A percentile compares a stretch with the other conserved stretches of the same genome.
phyloP scores from a whole-genome alignment of 2,329 filamentous ascomycete species.

The Plectosphaerella cucumerina region DNA sequence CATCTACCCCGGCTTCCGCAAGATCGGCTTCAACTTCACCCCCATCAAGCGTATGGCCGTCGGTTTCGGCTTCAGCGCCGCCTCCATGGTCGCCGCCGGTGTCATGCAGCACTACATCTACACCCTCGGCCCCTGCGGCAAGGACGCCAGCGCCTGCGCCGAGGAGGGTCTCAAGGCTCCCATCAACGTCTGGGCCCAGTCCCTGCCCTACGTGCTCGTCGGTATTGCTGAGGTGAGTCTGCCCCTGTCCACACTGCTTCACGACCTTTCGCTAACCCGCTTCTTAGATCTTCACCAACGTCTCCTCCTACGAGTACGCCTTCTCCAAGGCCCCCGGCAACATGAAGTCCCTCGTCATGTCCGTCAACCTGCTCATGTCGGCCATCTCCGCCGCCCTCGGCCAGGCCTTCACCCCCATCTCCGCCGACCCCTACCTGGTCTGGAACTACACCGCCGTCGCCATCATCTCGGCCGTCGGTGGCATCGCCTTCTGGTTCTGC shows the following conservation, averaged over 20 bases:
- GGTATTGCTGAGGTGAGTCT: slow-evolving; percentile 39
- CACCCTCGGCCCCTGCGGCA: slow-evolving; percentile 55
- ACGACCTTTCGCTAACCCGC: neutral
- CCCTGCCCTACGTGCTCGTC: slow-evolving; percentile 45
- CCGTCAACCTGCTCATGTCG: slow-evolving; percentile 66
- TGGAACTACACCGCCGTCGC: slow-evolving; percentile 69
- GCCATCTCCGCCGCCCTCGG: slow-evolving; percentile 66
- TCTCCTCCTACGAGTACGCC: slow-evolving; percentile 67
- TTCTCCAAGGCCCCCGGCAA: slow-evolving; percentile 75
- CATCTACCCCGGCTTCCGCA: slow-evolving; percentile 65
- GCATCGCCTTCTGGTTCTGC: slow-evolving; percentile 62
- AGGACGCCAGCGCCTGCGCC: slow-evolving; percentile 47
- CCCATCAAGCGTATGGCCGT: slow-evolving; percentile 72
- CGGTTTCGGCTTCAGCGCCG: slow-evolving; percentile 62
- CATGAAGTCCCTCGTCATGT: slow-evolving; percentile 74
- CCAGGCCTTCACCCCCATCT: slow-evolving; percentile 61
- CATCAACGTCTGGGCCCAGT: slow-evolving; percentile 63
- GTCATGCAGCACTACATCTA: slow-evolving; percentile 63
- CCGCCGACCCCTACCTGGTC: slow-evolving; percentile 60
- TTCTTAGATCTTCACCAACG: slow-evolving; percentile 43
- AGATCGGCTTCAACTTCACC: slow-evolving; percentile 60
- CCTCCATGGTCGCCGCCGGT: slow-evolving; percentile 56
- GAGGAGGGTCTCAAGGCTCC: slow-evolving; percentile 25
- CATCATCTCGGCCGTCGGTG: slow-evolving; percentile 58
- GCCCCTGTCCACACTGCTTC: neutral